These are phyloP conservation scores for Casuarina glauca DNA, from an alignment of 306 rosid species.

Conservation along the genomic window DNA sequence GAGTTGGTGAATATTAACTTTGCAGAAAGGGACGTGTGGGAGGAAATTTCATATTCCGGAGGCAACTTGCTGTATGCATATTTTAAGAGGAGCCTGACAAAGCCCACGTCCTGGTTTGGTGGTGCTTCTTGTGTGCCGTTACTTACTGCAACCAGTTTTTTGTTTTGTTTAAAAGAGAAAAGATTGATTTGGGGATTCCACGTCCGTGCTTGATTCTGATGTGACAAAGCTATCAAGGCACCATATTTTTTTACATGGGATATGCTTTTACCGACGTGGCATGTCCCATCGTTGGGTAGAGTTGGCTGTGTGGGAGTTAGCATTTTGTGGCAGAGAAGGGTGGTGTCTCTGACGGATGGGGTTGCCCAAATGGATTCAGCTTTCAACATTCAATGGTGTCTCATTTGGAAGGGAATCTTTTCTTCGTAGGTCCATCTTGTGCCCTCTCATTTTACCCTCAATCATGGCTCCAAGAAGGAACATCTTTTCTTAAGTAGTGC, in stretches of 20 bases:
- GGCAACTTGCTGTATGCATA: slow-evolving; percentile 38
- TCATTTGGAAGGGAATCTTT: slow-evolving; percentile 14
- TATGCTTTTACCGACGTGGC: slow-evolving; percentile 8
- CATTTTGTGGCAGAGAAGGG: background rate
- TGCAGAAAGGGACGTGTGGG: slow-evolving; percentile 26
- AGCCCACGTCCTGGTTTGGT: slow-evolving; percentile 16
- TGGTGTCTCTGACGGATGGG: slow-evolving; percentile 6
- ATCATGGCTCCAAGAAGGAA: too few relatives aligned
- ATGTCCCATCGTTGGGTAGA: slow-evolving; percentile 27
- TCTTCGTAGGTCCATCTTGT: too few relatives aligned
- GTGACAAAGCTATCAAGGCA: slow-evolving; percentile 28
- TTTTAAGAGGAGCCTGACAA: slow-evolving; percentile 33
- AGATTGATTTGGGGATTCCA: background rate
- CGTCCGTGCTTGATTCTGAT: slow-evolving; percentile 14
- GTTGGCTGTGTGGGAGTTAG: background rate
- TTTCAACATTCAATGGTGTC: slow-evolving; percentile 21
- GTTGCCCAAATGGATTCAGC: slow-evolving; percentile 5
- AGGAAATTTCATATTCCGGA: slow-evolving; percentile 32
- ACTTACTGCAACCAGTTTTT: background rate
- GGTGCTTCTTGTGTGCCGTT: slow-evolving; percentile 17
- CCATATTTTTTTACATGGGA: slow-evolving; percentile 16
- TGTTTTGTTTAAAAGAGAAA: background rate
- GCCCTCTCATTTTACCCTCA: too few relatives aligned
- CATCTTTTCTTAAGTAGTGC: too few relatives aligned
- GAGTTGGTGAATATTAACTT: slow-evolving; percentile 45